Conservation (phyloP, 2,329 filamentous ascomycete genomes). For the Talaromyces amestolkiae region DNA sequence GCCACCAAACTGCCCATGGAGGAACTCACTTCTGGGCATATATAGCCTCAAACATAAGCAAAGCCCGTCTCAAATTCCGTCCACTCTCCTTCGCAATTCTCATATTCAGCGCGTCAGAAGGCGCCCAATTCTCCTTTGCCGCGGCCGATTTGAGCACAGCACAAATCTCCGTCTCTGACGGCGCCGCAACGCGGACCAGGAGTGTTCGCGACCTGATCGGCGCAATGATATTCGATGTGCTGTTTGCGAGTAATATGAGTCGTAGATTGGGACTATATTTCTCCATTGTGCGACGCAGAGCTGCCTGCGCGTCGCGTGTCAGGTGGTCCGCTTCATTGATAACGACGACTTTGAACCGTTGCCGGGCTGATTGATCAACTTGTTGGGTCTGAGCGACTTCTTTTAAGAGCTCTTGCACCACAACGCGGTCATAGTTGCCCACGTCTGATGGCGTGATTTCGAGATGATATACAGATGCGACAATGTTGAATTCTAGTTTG, state of each 20-base stretch:
- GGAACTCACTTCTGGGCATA: conserved; percentile 85
- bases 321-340: conserved; percentile 98
- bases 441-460: conserved; percentile 98
- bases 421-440: conserved; percentile 92
- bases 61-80: conserved; percentile 80
- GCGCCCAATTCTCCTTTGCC: conserved; percentile 80
- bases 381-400: conserved; percentile 99
- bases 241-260: conserved; percentile 89
- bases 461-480: conserved; percentile 93
- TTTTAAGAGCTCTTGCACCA: conserved; percentile 92
- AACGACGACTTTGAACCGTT: conserved; percentile 96
- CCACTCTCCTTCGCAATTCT: conserved; percentile 88
- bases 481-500: conserved; percentile 99
- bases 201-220: conserved; percentile 90
- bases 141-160: conserved; percentile 67
- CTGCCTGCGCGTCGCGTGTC: conserved; percentile 90
- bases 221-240: conserved; percentile 98
- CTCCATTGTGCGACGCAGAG: conserved; percentile 93
- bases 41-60: conserved; percentile 96
- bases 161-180: conserved; percentile 80
- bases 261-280: conserved; percentile 96
- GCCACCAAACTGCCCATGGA: conserved; percentile 4
- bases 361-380: conserved; percentile 86
- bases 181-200: conserved; percentile 86
- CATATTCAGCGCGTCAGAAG: conserved; percentile 70